Evolutionary conservation across 345 rosid genomes (phyloP).

Genomic region (Rhizophora apiculata): DNA sequence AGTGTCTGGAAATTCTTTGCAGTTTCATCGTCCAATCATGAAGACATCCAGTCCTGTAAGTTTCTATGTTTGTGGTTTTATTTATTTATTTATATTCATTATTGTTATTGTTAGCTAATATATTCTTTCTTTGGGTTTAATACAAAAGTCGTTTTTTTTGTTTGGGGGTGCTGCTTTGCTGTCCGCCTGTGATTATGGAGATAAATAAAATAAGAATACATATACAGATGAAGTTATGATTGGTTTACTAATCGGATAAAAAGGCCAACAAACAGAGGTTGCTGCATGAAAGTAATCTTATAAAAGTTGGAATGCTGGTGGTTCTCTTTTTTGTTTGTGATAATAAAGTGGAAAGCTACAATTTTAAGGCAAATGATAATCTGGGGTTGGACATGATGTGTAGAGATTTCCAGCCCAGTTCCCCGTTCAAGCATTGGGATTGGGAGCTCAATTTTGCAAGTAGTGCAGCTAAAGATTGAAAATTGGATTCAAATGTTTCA

Average conservation of each 20-base stretch:
- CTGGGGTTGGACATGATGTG: no score
- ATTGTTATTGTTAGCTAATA: neutral
- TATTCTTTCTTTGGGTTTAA: neutral
- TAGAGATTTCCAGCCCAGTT: neutral
- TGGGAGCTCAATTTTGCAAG: neutral
- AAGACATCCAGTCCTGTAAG: slow-evolving; percentile 11
- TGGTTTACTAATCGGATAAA: neutral
- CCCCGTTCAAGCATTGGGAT: neutral
- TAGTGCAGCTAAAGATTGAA: no score
- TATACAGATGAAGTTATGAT: neutral
- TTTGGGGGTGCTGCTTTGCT: neutral
- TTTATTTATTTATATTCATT: neutral
- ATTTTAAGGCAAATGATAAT: neutral
- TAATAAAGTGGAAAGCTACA: neutral
- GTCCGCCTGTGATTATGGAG: no score
- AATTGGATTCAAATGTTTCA: no score
- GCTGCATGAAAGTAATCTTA: neutral
- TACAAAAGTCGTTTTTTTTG: neutral
- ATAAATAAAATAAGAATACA: no score
- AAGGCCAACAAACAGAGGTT: neutral
- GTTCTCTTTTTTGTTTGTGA: neutral
- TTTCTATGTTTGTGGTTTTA: neutral
- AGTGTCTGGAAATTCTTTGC: neutral
- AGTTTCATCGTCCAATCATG: slow-evolving; percentile 4
- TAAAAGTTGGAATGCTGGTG: neutral